phyloP scores from a whole-genome alignment of 129 eudicot genomes.

The Apium graveolens region DNA sequence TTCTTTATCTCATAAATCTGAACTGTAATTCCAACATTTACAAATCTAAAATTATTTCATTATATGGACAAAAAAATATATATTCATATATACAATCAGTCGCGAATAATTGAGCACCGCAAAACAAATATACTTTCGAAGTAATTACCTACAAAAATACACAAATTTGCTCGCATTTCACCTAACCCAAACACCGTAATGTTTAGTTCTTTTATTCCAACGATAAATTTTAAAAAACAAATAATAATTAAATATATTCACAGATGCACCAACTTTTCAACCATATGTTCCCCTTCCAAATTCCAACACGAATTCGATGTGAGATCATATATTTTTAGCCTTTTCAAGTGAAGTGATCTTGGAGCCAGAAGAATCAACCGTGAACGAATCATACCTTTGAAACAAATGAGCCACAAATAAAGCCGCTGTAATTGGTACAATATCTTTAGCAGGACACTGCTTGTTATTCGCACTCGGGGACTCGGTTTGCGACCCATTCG shows the following conservation, averaged over 20 bases:
- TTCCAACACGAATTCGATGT: neutral
- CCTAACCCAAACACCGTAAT: neutral
- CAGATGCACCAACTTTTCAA: no score
- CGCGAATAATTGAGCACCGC: neutral
- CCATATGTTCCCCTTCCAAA: no score
- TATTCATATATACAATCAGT: no score
- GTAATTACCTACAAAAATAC: no score
- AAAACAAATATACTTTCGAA: no score
- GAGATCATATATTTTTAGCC: neutral
- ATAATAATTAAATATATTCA: no score
- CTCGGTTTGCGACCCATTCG: slow-evolving; percentile 54
- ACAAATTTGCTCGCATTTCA: no score
- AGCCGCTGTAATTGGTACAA: slow-evolving; percentile 36
- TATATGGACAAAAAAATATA: no score
- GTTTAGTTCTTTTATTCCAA: neutral
- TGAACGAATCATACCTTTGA: slow-evolving; percentile 40
- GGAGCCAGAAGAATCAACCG: slow-evolving; percentile 22
- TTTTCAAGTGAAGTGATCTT: slow-evolving; percentile 23
- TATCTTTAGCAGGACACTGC: slow-evolving; percentile 46
- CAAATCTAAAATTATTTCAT: no score
- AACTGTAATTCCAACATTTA: no score
- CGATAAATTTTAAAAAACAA: no score
- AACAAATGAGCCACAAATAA: slow-evolving; percentile 42
- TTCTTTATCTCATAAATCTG: no score
- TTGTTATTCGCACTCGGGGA: slow-evolving; percentile 28